A percentile compares a stretch with the other conserved stretches of the same genome.
Conservation (phyloP, 1,284 basidiomycete species). For the Puccinia triticina region DNA sequence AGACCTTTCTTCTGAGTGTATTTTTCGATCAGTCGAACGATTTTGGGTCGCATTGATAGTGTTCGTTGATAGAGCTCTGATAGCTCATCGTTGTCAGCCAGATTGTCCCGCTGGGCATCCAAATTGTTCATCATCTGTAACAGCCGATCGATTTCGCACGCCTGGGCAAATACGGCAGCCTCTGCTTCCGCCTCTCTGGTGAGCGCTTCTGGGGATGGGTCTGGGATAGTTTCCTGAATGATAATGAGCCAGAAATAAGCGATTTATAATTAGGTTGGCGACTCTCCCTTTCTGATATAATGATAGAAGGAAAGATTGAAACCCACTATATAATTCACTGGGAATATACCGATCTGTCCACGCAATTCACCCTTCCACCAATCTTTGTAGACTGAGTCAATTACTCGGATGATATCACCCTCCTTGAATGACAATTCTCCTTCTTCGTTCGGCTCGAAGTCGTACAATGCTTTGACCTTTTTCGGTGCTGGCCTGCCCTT, state of each 20-base stretch:
- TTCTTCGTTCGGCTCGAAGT: conserved; percentile 82
- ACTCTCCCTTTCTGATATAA: not conserved
- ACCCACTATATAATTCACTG: conserved; percentile 90
- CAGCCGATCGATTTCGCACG: conserved; percentile 83
- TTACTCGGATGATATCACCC: conserved; percentile 93
- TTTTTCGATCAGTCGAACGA: conserved; percentile 94
- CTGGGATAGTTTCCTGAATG: conserved; percentile 80
- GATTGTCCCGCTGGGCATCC: conserved; percentile 73
- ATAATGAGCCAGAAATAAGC: not conserved
- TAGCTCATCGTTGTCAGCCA: conserved; percentile 92
- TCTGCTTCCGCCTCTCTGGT: conserved; percentile 85
- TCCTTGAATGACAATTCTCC: conserved; percentile 91
- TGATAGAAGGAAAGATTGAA: conserved; percentile 34
- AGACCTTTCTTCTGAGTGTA: conserved; percentile 86
- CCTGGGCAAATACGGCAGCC: conserved; percentile 79
- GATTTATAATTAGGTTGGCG: conserved; percentile 16
- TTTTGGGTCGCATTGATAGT: conserved; percentile 86
- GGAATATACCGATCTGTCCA: conserved; percentile 94
- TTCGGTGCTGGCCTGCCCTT: conserved; percentile 62
- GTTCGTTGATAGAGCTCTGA: conserved; percentile 89
- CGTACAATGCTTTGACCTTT: conserved; percentile 85
- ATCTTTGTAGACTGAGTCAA: conserved; percentile 92
- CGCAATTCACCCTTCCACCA: conserved; percentile 97
- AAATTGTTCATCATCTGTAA: conserved; percentile 76
- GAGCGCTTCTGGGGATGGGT: conserved; percentile 77